Base-by-base conservation (phyloP, 768 basidiomycete species). In the Boletus fagicola region DNA sequence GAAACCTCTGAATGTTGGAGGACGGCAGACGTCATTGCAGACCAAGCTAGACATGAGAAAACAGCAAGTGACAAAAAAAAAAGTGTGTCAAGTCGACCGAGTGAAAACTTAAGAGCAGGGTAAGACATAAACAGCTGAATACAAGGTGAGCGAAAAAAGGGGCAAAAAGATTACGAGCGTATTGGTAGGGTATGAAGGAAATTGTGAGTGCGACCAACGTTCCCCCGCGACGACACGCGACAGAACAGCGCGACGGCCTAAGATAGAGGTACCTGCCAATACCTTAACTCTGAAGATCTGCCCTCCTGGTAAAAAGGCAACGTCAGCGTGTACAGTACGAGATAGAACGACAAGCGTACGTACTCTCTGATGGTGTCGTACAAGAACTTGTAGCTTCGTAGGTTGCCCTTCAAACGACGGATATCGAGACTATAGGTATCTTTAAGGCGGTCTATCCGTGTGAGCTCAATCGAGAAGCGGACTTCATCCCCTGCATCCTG, bases 401-500 rank as follows among this genome's bases (percentile, higher is more conserved):
- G 77, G 69, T 92, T 91, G 30, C 97, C 97, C 73, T 96, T 94
- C 68, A 98, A 70, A 62, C 97, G 77, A 66, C 95, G 84, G 69
- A 98, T 88, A 74, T 98, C 95, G 65, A 98, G 79, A 73, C 88
- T 89, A 73, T 88, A 95, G 45, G 94, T 91, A 68, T 92, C 92
- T 63, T 87, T 91, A 65, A 98, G 79, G 60, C 93, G 84, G 72
- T 92, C 89, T 65, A 99, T 79, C 65, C 90, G 78, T 47, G 96
- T 98, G 60, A 99, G 75, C 77, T 99, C 97, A 60, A 98, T 89
- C 13, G 86, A 92, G 78, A 98, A 98, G 63, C 92, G 85, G 63
- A 99, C 93, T 84, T 98, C 97, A 65, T 96, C 96, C 31, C 94
- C 94, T 20, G 84, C 83, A 67, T 98, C 97, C 63, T 90, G 83